Percentiles rank a stretch among this genome's conserved stretches.
These are phyloP conservation scores for Leishmania mexicana DNA, from an alignment of 208 protist genomes.

Conservation along the genomic window DNA sequence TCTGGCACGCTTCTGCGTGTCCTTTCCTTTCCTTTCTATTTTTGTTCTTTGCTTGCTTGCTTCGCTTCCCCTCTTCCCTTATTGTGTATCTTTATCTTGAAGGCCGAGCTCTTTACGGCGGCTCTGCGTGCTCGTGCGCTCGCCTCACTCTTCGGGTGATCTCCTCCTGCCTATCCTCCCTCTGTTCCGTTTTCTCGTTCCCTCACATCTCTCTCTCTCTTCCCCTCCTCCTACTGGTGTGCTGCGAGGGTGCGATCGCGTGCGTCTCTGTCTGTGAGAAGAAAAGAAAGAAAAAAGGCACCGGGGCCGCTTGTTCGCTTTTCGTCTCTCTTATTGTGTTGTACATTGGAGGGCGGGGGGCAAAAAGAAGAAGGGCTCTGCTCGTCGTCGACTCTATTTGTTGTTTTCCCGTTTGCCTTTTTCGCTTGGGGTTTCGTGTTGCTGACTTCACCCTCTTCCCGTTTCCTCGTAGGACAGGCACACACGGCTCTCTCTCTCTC, in stretches of 20 bases:
- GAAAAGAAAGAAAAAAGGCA: slow-evolving; percentile 3
- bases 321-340: background rate
- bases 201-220: background rate
- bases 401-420: slow-evolving; percentile 1
- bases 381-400: background rate
- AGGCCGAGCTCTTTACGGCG: background rate
- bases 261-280: background rate
- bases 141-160: background rate
- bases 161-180: background rate
- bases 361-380: background rate
- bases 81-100: background rate
- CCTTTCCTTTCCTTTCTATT: background rate
- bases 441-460: background rate
- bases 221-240: background rate
- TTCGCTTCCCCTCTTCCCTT: background rate
- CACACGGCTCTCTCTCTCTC: background rate
- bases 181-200: background rate
- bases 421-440: background rate
- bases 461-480: background rate
- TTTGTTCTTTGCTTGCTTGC: background rate
- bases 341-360: background rate
- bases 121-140: background rate
- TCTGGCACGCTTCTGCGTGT: background rate
- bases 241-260: background rate
- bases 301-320: background rate